Base-by-base conservation (phyloP, 805 yeast genomes). In the Saturnispora zaruensis region DNA sequence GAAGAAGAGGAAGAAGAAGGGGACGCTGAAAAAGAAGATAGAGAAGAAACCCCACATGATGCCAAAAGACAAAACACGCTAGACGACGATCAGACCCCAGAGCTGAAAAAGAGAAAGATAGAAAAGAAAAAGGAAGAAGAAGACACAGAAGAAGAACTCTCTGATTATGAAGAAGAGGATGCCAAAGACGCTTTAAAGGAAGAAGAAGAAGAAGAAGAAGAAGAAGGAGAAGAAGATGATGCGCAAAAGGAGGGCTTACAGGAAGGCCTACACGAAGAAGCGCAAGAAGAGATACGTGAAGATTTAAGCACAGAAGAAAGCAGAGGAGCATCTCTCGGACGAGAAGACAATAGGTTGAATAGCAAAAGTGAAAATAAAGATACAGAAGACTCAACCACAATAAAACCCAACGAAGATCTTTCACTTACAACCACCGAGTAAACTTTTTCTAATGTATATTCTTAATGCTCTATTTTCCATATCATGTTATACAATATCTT, bases 11-110 rank as follows among this genome's bases (percentile, higher is more conserved):
- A 57, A n/a, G 63, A 57, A 4, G 64, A 57, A 18, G 64, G 55
- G 18, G 58, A 56, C 11, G 64, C 55, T 7, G 67, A 57, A 13
- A 56, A 45, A 3, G 53, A 44, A 5, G 57, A 62, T 50, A 45
- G 30, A n/a, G 37, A 43, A 6, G 61, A 62, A 58, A 80, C 74
- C 2, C 81, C 71, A 21, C 78, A 65, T 1, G 70, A 59, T 11
- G 74, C 61, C 0, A 74, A 62, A 4, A 74, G 58, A 6, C 75
- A 61, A 11, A 74, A 61, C 1, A 72, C 66, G 9, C 72, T 66
- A 13, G 76, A 68, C n/a, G 76, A 66, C 5, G 71, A 58, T 1
- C 67, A 58, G n/a, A n/a, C n/a, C n/a, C 67, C 59, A 9, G 69
- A 55, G n/a, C 59, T 58, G 1, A 68, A 62, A 3, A 65, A 55